Conservation (phyloP, 1,284 basidiomycete species). For the Neolentinus lepideus region DNA sequence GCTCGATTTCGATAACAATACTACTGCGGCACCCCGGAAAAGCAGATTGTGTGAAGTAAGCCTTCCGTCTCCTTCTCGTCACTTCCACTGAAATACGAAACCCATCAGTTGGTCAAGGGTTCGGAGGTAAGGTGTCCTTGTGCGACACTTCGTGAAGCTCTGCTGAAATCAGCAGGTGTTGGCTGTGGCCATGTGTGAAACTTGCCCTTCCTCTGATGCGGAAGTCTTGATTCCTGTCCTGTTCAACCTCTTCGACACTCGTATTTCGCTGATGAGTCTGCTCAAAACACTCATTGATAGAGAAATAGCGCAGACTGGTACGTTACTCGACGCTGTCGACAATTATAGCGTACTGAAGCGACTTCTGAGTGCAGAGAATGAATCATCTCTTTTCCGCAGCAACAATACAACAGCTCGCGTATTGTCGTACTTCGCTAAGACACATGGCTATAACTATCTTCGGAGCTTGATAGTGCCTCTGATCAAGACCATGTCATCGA, state of each 20-base stretch:
- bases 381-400: conserved; percentile 76
- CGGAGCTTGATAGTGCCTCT: conserved; percentile 73
- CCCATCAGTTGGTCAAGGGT: conserved; percentile 58
- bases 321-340: conserved; percentile 9
- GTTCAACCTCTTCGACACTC: conserved; percentile 80
- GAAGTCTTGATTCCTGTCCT: conserved; percentile 85
- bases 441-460: conserved; percentile 86
- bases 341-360: neutral
- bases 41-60: conserved; percentile 63
- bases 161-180: conserved; percentile 51
- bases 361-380: conserved; percentile 45
- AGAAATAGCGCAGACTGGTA: conserved; percentile 76
- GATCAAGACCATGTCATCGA: conserved; percentile 63
- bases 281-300: conserved; percentile 81
- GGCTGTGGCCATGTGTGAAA: conserved; percentile 81
- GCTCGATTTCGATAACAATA: conserved; percentile 51
- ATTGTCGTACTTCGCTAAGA: conserved; percentile 76
- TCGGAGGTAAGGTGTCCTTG: conserved; percentile 49
- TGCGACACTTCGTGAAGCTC: conserved; percentile 3
- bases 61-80: conserved; percentile 9
- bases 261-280: conserved; percentile 64
- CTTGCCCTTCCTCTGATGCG: conserved; percentile 70
- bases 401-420: conserved; percentile 85
- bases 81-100: neutral
- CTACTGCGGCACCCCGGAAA: conserved; percentile 39